Conservation (phyloP, 805 yeast species). For the Monosporozyma servazzii region DNA sequence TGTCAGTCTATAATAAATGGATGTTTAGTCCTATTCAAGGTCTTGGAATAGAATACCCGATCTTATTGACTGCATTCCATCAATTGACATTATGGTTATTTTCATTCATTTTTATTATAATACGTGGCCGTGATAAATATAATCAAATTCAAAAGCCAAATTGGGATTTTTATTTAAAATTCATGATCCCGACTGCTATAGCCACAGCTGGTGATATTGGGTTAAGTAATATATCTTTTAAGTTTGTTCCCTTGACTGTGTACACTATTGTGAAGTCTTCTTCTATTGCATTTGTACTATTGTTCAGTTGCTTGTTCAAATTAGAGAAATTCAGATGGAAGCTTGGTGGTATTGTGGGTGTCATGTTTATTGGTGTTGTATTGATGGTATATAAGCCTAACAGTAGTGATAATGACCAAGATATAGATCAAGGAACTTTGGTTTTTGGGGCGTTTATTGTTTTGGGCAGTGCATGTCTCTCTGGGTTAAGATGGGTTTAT, state of each 20-base stretch:
- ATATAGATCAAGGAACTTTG: conserved; percentile 7
- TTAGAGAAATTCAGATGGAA: conserved; percentile 67
- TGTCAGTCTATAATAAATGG: conserved; percentile 88
- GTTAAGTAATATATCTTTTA: conserved; percentile 74
- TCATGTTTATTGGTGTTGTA: conserved; percentile 78
- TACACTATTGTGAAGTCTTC: conserved; percentile 93
- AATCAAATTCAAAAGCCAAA: conserved; percentile 8
- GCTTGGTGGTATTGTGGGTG: conserved; percentile 55
- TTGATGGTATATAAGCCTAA: conserved; percentile 67
- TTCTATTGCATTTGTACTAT: conserved; percentile 74
- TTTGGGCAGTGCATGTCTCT: conserved; percentile 64
- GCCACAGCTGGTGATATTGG: conserved; percentile 94
- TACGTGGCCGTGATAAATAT: conserved; percentile 2
- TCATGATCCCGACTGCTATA: conserved; percentile 72
- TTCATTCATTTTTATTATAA: conserved; percentile 34
- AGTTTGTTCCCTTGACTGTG: conserved; percentile 68
- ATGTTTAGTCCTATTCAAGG: conserved; percentile 73
- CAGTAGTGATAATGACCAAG: conserved; percentile 5
- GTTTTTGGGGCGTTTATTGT: conserved; percentile 65
- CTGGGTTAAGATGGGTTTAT: conserved; percentile 92
- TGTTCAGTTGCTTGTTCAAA: conserved; percentile 77
- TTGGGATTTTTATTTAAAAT: conserved; percentile 37
- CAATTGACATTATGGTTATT: conserved; percentile 60
- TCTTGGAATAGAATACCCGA: conserved; percentile 72
- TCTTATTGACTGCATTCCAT: conserved; percentile 76